These are phyloP conservation scores for Lycium ferocissimum DNA, from an alignment of 257 asterid genomes.

Conservation along the genomic window DNA sequence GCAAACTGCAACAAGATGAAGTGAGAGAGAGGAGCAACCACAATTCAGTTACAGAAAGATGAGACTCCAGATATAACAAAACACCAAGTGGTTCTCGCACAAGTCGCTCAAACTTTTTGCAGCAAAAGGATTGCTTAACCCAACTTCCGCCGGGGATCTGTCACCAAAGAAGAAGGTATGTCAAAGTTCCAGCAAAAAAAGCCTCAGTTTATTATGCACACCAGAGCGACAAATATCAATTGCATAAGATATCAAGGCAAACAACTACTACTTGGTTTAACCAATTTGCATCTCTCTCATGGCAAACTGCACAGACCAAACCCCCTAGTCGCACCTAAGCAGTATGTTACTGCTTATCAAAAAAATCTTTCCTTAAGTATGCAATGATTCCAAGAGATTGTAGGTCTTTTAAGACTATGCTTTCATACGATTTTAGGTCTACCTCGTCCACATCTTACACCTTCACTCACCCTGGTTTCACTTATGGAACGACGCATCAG, in stretches of 20 bases:
- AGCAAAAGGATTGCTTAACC: neutral
- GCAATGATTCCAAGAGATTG: too few relatives aligned
- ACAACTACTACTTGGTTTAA: neutral
- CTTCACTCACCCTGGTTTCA: too few relatives aligned
- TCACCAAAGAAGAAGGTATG: slow-evolving; percentile 11
- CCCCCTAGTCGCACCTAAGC: neutral
- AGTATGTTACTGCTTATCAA: neutral
- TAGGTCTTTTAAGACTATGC: too few relatives aligned
- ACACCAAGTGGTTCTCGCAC: slow-evolving; percentile 2
- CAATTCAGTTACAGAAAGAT: slow-evolving; percentile 10
- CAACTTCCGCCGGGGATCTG: neutral
- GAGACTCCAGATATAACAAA: neutral
- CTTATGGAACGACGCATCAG: too few relatives aligned
- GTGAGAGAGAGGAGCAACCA: neutral
- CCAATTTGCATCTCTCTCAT: slow-evolving; percentile 3
- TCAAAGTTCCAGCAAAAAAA: neutral
- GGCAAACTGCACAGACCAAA: neutral
- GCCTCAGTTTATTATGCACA: neutral
- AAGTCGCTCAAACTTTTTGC: neutral
- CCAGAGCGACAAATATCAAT: neutral
- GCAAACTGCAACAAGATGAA: neutral
- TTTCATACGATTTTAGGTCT: too few relatives aligned
- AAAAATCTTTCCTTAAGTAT: too few relatives aligned
- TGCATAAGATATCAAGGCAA: neutral
- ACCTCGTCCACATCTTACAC: too few relatives aligned